phyloP scores from a whole-genome alignment of 1,284 basidiomycete species.

The Sutorius eximius region DNA sequence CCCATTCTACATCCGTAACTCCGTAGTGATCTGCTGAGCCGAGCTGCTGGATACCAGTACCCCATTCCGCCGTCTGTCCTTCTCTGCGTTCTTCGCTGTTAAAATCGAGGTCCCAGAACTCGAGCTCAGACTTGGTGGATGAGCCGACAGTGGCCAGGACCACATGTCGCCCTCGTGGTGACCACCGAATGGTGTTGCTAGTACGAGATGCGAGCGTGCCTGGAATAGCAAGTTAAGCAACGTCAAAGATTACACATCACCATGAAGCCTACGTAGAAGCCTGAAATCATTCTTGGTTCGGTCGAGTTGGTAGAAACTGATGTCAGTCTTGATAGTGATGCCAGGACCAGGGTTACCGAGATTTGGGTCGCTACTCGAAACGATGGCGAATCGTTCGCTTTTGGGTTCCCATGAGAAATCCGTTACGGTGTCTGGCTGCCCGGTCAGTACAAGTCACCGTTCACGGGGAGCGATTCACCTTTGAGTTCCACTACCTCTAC shows the following conservation, averaged over 20 bases:
- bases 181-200: conserved; percentile 97
- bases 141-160: conserved; percentile 96
- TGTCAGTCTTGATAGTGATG: conserved; percentile 92
- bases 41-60: conserved; percentile 84
- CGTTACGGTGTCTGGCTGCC: conserved; percentile 81
- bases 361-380: conserved; percentile 94
- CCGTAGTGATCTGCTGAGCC: conserved; percentile 96
- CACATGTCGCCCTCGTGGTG: conserved; percentile 93
- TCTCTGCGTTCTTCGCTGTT: conserved; percentile 74
- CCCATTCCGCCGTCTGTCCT: conserved; percentile 71
- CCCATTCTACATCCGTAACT: conserved; percentile 98
- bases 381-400: conserved; percentile 94
- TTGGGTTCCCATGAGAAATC: conserved; percentile 99
- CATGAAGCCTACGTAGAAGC: conserved; percentile 64
- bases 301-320: conserved; percentile 96
- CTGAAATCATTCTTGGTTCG: conserved; percentile 94
- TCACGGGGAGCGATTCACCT: conserved; percentile 46
- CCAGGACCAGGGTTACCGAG: conserved; percentile 87
- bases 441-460: conserved; percentile 10
- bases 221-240: conserved; percentile 33
- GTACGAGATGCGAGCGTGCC: conserved; percentile 84
- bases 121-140: conserved; percentile 93
- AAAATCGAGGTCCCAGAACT: conserved; percentile 99
- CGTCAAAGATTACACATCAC: not conserved
- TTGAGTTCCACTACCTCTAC: conserved; percentile 98